Conservation (phyloP, 2,329 filamentous ascomycete species). For the Raffaelea deltoideospora region DNA sequence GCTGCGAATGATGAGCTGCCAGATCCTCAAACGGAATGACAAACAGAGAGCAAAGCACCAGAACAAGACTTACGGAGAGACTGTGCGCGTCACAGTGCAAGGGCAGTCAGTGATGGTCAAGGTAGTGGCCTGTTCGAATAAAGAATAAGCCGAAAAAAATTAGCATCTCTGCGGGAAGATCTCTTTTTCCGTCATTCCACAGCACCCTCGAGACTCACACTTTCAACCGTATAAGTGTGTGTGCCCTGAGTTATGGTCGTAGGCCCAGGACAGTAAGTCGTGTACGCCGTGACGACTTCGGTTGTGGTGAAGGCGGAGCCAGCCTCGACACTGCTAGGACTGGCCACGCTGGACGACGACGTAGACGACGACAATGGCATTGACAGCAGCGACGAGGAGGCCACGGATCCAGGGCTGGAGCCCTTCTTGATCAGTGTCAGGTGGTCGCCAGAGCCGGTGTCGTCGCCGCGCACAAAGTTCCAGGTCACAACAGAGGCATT, state of each 20-base stretch:
- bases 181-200: too few relatives aligned
- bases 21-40: too few relatives aligned
- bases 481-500: constrained; percentile 7
- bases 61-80: not conserved
- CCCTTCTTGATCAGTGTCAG: constrained; percentile 13
- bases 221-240: not conserved
- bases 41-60: not conserved
- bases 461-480: constrained; percentile 25
- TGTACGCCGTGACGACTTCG: not conserved
- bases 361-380: too few relatives aligned
- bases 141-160: too few relatives aligned
- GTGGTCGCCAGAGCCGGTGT: constrained; percentile 22
- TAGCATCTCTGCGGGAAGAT: not conserved
- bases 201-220: not conserved
- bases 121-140: not conserved
- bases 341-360: too few relatives aligned
- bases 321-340: not conserved
- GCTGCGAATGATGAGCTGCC: too few relatives aligned
- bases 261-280: not conserved
- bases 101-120: not conserved
- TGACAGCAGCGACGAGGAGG: too few relatives aligned
- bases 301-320: not conserved
- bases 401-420: too few relatives aligned
- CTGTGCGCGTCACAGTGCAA: not conserved
- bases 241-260: not conserved